Evolutionary conservation across 176 grass and related monocot species (phyloP), one percentile per base, ranked within the genome.

Genomic region (Eleusine coracana): DNA sequence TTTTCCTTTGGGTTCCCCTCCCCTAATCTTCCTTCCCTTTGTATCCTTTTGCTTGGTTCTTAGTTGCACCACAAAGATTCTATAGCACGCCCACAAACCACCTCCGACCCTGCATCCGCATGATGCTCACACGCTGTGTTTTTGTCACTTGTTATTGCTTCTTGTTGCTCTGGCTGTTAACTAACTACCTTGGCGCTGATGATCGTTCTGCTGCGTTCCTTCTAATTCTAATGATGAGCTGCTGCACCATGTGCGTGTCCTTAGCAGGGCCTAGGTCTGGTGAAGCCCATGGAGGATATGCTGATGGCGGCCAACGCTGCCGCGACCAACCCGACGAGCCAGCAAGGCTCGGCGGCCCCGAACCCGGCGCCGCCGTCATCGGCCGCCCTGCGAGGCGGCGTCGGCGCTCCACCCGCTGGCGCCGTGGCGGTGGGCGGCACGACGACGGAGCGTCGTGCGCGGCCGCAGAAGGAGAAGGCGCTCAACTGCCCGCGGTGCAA

Each of bases 401-500:
- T 7, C 44, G 62, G 31, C 15, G 12, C 49, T 51, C 18, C 34
- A 1, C 3, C 60, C 1, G 60, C 60, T 18, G 42, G 75, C 3
- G 64, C 79, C 62, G 17, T 77, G 2, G 82, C 79, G 62, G 17
- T 77, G 2, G 82, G 88, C 0, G 87, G 88, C 3, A 80, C 80
- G 0, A 84, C 84, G 83, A 82, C 86, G 50, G 91, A 94, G 88
- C 80, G 87, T 78, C 87, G 87, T 58, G 65, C 85, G 31, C 74
- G 95, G 81, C 90, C 92, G 58, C 90, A 91, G 80, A 94, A 94
- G 84, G 95, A 94, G 88, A 94, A 95, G 86, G 92, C 95, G 71
- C 80, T 95, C 71, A 95, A 95, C 86, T 98, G 95, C 63, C 95
- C 95, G 41, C 76, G 95, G 92, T 98, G 95, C 90, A 94, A 95